Evolutionary conservation across 345 rosid species (phyloP).

Genomic region (Hirschfeldia incana): DNA sequence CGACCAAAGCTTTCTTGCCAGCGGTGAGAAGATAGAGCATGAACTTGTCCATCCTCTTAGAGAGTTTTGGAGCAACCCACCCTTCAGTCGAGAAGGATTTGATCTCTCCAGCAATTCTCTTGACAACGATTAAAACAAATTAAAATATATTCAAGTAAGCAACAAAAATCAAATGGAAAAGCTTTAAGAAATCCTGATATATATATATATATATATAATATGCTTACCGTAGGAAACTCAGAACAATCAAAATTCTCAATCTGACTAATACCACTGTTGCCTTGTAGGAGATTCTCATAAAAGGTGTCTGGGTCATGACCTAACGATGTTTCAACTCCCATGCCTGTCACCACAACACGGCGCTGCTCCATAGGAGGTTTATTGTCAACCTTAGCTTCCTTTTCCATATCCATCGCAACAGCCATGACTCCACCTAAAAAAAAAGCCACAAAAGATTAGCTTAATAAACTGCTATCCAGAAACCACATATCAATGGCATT

Average conservation of each 20-base stretch:
- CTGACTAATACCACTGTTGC: slow-evolving; percentile 83
- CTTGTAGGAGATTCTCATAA: slow-evolving; percentile 84
- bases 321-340: slow-evolving; percentile 83
- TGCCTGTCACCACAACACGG: slow-evolving; percentile 92
- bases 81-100: slow-evolving; percentile 83
- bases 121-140: background rate
- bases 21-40: slow-evolving; percentile 97
- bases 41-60: slow-evolving; percentile 94
- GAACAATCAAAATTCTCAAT: slow-evolving; percentile 90
- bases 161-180: background rate
- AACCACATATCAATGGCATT: slow-evolving; percentile 13
- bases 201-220: too few species aligned
- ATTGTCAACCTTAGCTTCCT: slow-evolving; percentile 52
- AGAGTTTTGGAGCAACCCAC: slow-evolving; percentile 81
- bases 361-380: slow-evolving; percentile 70
- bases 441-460: background rate
- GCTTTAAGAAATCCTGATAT: background rate
- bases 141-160: background rate
- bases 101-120: slow-evolving; percentile 97
- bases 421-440: slow-evolving; percentile 65
- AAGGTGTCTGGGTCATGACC: slow-evolving; percentile 79
- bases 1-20: slow-evolving; percentile 89
- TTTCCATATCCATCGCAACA: slow-evolving; percentile 61
- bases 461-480: background rate
- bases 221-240: slow-evolving; percentile 68